A percentile compares a stretch with the other conserved stretches of the same genome.
Conservation (phyloP, 2,329 filamentous ascomycete species). For the Emericellopsis atlantica region DNA sequence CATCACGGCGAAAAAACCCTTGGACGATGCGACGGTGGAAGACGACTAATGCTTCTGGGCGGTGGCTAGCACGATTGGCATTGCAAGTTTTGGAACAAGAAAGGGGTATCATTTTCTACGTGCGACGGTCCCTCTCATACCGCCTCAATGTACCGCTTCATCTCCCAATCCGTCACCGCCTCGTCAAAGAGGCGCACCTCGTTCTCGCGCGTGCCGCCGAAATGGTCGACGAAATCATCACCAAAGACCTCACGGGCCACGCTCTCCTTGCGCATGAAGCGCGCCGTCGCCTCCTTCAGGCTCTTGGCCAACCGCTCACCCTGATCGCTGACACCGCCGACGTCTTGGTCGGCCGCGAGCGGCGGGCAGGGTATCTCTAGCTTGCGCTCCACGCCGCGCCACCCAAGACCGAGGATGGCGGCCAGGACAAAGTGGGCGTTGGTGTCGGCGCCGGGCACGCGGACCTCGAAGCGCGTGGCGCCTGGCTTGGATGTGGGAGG, state of each 20-base stretch:
- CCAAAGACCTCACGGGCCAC: slow-evolving; percentile 90
- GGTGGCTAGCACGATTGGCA: too few relatives aligned
- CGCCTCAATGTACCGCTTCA: slow-evolving; percentile 69
- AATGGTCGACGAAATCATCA: slow-evolving; percentile 93
- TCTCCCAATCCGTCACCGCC: slow-evolving; percentile 91
- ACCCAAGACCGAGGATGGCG: slow-evolving; percentile 77
- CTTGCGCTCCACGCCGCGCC: slow-evolving; percentile 87
- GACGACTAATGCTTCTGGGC: too few relatives aligned
- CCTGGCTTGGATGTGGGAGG: slow-evolving; percentile 76
- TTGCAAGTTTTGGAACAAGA: background rate
- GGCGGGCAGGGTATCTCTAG: slow-evolving; percentile 72
- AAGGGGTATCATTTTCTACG: background rate
- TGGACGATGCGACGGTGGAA: background rate
- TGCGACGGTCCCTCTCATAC: slow-evolving; percentile 20
- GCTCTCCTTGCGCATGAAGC: slow-evolving; percentile 67
- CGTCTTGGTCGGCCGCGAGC: slow-evolving; percentile 71
- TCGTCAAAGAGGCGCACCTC: slow-evolving; percentile 88
- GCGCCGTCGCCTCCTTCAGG: slow-evolving; percentile 69
- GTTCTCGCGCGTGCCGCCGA: slow-evolving; percentile 81
- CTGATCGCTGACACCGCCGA: slow-evolving; percentile 58
- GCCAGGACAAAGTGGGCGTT: slow-evolving; percentile 83
- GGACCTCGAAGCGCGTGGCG: slow-evolving; percentile 83
- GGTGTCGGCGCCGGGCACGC: slow-evolving; percentile 86
- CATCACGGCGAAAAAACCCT: slow-evolving; percentile 17
- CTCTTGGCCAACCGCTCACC: slow-evolving; percentile 73